These are phyloP conservation scores for Aquilaria yunnanensis DNA, from an alignment of 345 rosid genomes.

Conservation along the genomic window DNA sequence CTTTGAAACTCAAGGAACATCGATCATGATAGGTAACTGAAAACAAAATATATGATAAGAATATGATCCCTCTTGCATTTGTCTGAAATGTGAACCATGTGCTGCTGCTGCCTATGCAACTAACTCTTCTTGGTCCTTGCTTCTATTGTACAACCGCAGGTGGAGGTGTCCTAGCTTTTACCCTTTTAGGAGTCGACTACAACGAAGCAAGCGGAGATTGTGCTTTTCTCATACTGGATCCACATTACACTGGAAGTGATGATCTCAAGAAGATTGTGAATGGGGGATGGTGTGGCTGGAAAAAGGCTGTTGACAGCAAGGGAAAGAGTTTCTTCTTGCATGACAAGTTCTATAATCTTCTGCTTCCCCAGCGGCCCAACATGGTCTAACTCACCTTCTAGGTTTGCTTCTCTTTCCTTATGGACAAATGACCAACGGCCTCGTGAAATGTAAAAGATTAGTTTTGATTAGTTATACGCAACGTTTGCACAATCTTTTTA, in stretches of 20 bases:
- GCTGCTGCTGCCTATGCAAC: not conserved
- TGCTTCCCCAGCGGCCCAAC: constrained; percentile 83
- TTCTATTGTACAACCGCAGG: constrained; percentile 35
- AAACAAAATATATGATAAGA: not conserved
- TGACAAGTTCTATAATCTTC: constrained; percentile 84
- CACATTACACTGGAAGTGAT: constrained; percentile 78
- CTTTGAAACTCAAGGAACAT: constrained; percentile 95
- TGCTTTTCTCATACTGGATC: constrained; percentile 87
- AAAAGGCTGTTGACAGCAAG: constrained; percentile 78
- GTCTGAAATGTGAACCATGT: not conserved
- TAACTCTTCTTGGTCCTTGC: not conserved
- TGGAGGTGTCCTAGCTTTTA: constrained; percentile 96
- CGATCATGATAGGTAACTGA: constrained; percentile 73
- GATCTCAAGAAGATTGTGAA: constrained; percentile 81
- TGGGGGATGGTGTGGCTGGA: constrained; percentile 98
- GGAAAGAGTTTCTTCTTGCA: too few relatives aligned
- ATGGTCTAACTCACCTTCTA: constrained; percentile 37
- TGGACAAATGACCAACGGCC: not conserved
- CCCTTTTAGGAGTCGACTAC: constrained; percentile 81
- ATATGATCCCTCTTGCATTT: not conserved
- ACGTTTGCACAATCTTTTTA: too few relatives aligned
- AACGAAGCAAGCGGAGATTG: constrained; percentile 74
- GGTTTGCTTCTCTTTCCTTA: not conserved
- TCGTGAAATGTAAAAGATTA: too few relatives aligned
- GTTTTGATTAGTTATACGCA: too few relatives aligned